A percentile compares a stretch with the other conserved stretches of the same genome.
These are phyloP conservation scores for Eucommia ulmoides DNA, from an alignment of 257 asterid species.

Conservation along the genomic window DNA sequence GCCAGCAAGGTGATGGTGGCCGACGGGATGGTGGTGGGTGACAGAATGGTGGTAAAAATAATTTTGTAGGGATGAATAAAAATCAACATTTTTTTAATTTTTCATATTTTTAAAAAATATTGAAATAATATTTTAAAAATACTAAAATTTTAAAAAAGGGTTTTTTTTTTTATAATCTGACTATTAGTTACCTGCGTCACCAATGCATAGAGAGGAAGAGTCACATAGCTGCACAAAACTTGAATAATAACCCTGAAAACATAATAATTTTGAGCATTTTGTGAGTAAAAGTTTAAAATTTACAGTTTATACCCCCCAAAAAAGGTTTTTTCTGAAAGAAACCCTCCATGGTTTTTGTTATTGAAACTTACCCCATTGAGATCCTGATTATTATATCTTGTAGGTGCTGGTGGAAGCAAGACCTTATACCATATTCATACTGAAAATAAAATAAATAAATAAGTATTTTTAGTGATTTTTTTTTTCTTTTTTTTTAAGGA, in stretches of 20 bases:
- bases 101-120: not conserved
- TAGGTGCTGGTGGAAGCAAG: constrained; percentile 38
- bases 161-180: not conserved
- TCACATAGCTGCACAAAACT: constrained; percentile 51
- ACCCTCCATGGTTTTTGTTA: not conserved
- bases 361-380: constrained; percentile 37
- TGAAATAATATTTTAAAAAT: not conserved
- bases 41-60: not conserved
- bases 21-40: no score
- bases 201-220: constrained; percentile 57
- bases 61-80: not conserved
- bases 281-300: not conserved
- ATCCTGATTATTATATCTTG: constrained; percentile 37
- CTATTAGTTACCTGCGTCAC: constrained; percentile 36
- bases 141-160: not conserved
- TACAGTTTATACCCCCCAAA: not conserved
- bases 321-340: not conserved
- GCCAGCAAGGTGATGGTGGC: no score
- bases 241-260: constrained; percentile 36
- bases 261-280: not conserved
- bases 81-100: not conserved
- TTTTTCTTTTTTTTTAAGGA: not conserved
- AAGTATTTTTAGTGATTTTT: not conserved
- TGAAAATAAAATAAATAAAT: constrained; percentile 3
- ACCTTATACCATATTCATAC: constrained; percentile 42